These are phyloP conservation scores for Candida railenensis DNA, from an alignment of 805 yeast genomes.

Conservation along the genomic window DNA sequence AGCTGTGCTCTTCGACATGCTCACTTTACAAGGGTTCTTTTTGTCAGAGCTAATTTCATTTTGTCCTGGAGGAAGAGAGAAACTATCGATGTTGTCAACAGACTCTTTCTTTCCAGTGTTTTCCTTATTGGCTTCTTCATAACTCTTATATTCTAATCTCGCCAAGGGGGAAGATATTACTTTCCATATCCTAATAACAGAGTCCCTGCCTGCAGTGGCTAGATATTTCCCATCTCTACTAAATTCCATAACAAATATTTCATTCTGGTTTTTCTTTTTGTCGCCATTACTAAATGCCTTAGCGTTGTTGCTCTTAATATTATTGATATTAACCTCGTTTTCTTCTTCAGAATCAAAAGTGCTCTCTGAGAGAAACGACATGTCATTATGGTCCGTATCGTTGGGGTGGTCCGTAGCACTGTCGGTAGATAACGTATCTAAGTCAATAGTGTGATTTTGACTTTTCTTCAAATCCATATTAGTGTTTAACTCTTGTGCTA, in stretches of 20 bases:
- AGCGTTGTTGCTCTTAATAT: background rate
- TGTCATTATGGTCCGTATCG: background rate
- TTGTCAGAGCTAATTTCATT: no score
- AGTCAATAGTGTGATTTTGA: background rate
- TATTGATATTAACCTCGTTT: background rate
- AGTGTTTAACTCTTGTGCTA: conserved; percentile 61
- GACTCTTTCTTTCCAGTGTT: conserved; percentile 10
- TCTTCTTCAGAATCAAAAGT: conserved; percentile 7
- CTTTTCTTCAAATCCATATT: conserved; percentile 8
- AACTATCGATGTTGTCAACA: no score
- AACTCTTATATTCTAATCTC: conserved; percentile 45
- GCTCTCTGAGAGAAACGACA: conserved; percentile 6
- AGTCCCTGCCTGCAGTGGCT: conserved; percentile 83
- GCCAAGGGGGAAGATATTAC: conserved; percentile 74
- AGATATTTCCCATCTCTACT: conserved; percentile 77
- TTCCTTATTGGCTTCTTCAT: conserved; percentile 11
- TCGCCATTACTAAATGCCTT: background rate
- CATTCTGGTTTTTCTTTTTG: conserved; percentile 25
- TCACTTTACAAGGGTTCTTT: no score
- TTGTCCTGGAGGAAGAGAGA: no score
- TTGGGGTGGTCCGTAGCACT: background rate
- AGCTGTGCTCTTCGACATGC: conserved; percentile 17
- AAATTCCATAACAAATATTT: conserved; percentile 75
- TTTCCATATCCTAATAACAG: conserved; percentile 70
- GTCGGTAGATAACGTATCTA: background rate